A percentile compares a stretch with the other conserved stretches of the same genome.
phyloP scores from a whole-genome alignment of 768 basidiomycete genomes.

The Postia placenta region DNA sequence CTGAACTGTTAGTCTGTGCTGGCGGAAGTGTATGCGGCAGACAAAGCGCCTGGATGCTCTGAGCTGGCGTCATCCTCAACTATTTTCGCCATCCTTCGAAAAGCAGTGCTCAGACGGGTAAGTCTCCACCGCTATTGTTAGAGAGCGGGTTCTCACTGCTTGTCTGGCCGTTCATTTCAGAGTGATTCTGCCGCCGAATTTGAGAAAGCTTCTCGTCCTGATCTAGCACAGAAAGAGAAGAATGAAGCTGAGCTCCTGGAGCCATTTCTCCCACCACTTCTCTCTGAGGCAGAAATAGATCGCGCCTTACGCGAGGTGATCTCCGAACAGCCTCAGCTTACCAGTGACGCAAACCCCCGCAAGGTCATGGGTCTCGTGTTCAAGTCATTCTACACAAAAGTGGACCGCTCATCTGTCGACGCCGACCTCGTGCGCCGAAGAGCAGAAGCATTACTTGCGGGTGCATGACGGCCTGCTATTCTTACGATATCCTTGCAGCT shows the following conservation, averaged over 20 bases:
- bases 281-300: slow-evolving; percentile 53
- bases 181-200: slow-evolving; percentile 55
- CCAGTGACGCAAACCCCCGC: slow-evolving; percentile 25
- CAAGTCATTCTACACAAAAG: slow-evolving; percentile 55
- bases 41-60: slow-evolving; percentile 39
- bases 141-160: background rate
- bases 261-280: slow-evolving; percentile 52
- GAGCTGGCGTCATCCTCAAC: slow-evolving; percentile 40
- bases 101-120: slow-evolving; percentile 54
- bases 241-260: slow-evolving; percentile 51
- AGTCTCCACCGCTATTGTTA: slow-evolving; percentile 21
- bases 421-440: slow-evolving; percentile 49
- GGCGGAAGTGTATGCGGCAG: slow-evolving; percentile 61
- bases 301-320: slow-evolving; percentile 39
- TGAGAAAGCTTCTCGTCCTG: slow-evolving; percentile 47
- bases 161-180: slow-evolving; percentile 30
- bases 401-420: slow-evolving; percentile 58
- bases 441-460: slow-evolving; percentile 34
- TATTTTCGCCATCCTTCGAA: slow-evolving; percentile 49
- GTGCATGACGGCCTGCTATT: too few species aligned
- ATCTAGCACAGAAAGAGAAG: slow-evolving; percentile 59
- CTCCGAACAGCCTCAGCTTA: slow-evolving; percentile 21
- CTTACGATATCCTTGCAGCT: too few species aligned
- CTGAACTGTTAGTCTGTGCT: slow-evolving; percentile 47
- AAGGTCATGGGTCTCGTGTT: slow-evolving; percentile 42